A percentile compares a stretch with the other conserved stretches of the same genome.
Evolutionary conservation across 192 early-diverging fungal species (phyloP).

Genomic region (Mortierella alpina): DNA sequence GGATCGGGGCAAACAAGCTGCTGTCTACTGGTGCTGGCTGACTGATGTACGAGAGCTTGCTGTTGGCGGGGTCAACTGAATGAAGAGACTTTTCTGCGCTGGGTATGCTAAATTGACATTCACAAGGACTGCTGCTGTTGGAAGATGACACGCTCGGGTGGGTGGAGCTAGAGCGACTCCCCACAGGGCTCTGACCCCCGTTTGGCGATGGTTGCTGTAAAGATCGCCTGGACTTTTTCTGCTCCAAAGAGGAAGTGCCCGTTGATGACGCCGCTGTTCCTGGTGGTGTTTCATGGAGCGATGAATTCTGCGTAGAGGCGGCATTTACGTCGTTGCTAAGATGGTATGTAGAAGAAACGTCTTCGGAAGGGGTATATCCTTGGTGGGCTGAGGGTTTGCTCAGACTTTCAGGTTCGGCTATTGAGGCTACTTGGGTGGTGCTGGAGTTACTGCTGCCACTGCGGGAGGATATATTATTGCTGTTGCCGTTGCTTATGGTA

Average conservation of each 20-base stretch:
- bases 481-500: not conserved
- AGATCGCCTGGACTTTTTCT: conserved; percentile 38
- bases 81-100: conserved; percentile 46
- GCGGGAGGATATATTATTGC: not conserved
- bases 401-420: conserved; percentile 1
- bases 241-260: conserved; percentile 7
- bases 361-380: not conserved
- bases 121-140: conserved; percentile 18
- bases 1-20: conserved; percentile 49
- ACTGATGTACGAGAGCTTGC: conserved; percentile 45
- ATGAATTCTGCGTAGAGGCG: not conserved
- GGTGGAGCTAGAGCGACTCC: conserved; percentile 16
- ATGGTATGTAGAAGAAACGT: not conserved
- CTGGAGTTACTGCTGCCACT: not conserved
- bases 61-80: conserved; percentile 44
- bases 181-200: conserved; percentile 8
- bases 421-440: not conserved
- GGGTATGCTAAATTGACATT: conserved; percentile 52
- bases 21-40: conserved; percentile 42
- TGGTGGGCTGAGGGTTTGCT: conserved; percentile 3
- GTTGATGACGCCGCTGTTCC: conserved; percentile 1
- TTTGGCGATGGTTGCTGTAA: conserved; percentile 22
- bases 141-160: conserved; percentile 14
- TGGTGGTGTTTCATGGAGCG: not conserved
- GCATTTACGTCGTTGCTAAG: not conserved